phyloP scores from a whole-genome alignment of 345 rosid genomes.

The Hypericum androsaemum region DNA sequence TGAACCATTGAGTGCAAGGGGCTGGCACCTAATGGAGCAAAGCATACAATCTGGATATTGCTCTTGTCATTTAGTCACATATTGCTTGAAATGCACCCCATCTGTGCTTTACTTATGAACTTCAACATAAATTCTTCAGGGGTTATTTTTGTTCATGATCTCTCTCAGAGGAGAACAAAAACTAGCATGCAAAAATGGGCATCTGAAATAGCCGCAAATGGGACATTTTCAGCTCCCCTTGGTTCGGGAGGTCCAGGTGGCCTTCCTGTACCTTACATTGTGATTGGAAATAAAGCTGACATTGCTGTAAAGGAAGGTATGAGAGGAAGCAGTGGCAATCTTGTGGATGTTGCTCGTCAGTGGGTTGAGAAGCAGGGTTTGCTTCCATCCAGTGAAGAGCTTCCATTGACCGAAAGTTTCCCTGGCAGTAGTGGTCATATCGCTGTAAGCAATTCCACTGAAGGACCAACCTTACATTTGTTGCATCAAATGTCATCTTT shows the following conservation, averaged over 20 bases:
- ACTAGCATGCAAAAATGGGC: slow-evolving; percentile 97
- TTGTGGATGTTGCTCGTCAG: slow-evolving; percentile 94
- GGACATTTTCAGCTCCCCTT: slow-evolving; percentile 92
- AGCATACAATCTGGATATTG: slow-evolving; percentile 2
- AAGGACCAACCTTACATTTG: neutral
- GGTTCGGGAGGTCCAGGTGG: slow-evolving; percentile 92
- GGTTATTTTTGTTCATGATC: slow-evolving; percentile 94
- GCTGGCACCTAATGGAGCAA: neutral
- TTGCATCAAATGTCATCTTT: too few relatives aligned
- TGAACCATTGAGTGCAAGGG: too few relatives aligned
- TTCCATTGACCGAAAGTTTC: slow-evolving; percentile 90
- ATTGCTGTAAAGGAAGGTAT: slow-evolving; percentile 84
- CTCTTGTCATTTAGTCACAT: neutral
- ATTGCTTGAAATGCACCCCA: neutral
- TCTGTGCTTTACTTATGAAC: slow-evolving; percentile 7
- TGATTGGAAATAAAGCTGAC: slow-evolving; percentile 95
- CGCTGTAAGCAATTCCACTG: slow-evolving; percentile 46
- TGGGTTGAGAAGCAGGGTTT: slow-evolving; percentile 99
- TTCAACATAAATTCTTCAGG: slow-evolving; percentile 34
- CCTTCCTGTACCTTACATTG: slow-evolving; percentile 91
- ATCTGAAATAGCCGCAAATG: slow-evolving; percentile 69
- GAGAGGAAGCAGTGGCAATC: slow-evolving; percentile 95
- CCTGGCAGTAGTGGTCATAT: slow-evolving; percentile 78
- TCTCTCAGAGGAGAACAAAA: slow-evolving; percentile 94
- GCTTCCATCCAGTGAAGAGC: slow-evolving; percentile 83